Evolutionary conservation across 23 red algal genomes (phyloP), one percentile per base, ranked within the genome.

Genomic region (Pyropia haitanensis): DNA sequence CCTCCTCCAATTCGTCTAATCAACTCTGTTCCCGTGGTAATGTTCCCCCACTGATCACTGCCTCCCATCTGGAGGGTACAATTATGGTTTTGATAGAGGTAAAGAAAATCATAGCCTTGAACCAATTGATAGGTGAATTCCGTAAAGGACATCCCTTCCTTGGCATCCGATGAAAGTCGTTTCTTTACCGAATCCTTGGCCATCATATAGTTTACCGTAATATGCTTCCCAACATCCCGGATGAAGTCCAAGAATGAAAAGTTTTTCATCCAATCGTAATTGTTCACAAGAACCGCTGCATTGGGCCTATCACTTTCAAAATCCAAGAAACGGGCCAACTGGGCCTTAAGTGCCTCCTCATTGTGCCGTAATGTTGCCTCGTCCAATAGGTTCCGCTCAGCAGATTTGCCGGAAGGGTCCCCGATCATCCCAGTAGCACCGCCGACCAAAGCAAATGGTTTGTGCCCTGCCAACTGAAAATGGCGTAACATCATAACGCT

Each of bases 11-110:
- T 14, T 51, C 67, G 51, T 53, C 67, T 51, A 56, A 56, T 56
- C 67, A 71, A 71, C 13, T 71, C 67, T n/a, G 17, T 56, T 15
- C 67, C 67, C 14, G 67, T 39, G 16, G 49, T n/a, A 51, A 71
- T 71, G 49, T 71, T 71, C 51, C 67, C 67, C 67, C 67, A 71
- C 55, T 71, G 67, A 56, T 71, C 67, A 18, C 51, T 56, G 21
- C 67, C 67, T n/a, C 67, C 67, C 12, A 56, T 29, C 55, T 71
- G 67, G 17, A 71, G 29, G 3, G 21, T 18, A 4, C 51, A 50
- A 32, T 39, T 39, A 60, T 71, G 49, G 15, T 56, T 14, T 14
- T 56, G 51, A 16, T 51, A 16, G 3, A 71, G 67, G 33, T 71
- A 29, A 18, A 71, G 49, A 71, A 71, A 71, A 71, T 71, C 67